phyloP scores from a whole-genome alignment of 768 basidiomycete species.

The Suillus subluteus region DNA sequence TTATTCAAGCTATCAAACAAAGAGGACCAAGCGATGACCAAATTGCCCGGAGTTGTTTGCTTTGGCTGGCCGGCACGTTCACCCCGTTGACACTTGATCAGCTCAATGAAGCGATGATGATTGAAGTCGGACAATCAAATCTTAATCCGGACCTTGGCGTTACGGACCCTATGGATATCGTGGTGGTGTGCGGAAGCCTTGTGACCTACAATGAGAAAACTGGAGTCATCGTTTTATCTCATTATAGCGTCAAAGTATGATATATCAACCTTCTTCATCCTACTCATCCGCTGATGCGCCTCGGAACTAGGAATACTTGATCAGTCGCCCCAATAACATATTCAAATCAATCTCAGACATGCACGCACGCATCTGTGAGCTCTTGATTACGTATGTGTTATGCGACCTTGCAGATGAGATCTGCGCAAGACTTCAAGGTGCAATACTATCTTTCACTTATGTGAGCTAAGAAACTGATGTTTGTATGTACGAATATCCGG shows the following conservation, averaged over 20 bases:
- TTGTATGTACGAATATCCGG: not conserved
- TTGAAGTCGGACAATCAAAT: not conserved
- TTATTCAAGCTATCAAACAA: constrained; percentile 17
- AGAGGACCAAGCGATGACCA: not conserved
- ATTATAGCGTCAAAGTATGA: constrained; percentile 16
- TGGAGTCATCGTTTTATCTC: not conserved
- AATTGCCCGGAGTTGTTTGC: not conserved
- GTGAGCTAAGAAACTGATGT: not conserved
- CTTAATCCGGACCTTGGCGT: not conserved
- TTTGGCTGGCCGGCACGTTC: constrained; percentile 4
- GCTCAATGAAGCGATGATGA: constrained; percentile 8
- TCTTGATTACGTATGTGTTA: not conserved
- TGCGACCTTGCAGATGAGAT: not conserved
- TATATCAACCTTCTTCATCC: not conserved
- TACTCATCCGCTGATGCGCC: not conserved
- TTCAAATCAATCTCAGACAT: not conserved
- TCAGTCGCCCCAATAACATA: not conserved
- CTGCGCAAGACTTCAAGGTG: not conserved
- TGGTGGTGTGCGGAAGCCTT: not conserved
- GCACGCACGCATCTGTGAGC: not conserved
- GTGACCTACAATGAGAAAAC: constrained; percentile 3
- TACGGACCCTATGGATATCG: not conserved
- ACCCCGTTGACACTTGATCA: constrained; percentile 2
- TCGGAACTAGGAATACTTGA: not conserved
- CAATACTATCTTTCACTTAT: not conserved